These are phyloP conservation scores for Mrakia blollopis DNA, from an alignment of 768 basidiomycete species.

Conservation along the genomic window DNA sequence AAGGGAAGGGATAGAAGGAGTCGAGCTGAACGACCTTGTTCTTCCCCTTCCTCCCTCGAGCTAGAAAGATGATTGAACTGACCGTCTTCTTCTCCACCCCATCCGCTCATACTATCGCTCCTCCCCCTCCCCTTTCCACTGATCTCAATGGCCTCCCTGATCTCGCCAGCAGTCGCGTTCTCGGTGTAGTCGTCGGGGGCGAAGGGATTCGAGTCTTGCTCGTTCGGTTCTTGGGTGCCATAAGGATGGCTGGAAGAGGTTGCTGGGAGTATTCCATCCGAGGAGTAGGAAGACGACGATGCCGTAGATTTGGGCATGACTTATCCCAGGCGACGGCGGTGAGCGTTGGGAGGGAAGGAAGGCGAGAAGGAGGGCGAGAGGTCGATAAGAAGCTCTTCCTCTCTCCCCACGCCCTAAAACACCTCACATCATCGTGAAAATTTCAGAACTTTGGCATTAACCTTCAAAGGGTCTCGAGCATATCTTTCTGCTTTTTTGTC, in stretches of 20 bases:
- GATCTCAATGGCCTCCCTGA: constrained; percentile 31
- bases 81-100: constrained; percentile 30
- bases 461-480: no score
- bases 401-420: no score
- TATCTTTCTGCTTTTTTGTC: no score
- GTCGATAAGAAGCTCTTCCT: not conserved
- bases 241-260: not conserved
- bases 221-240: not conserved
- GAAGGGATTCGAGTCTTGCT: not conserved
- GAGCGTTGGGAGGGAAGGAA: not conserved
- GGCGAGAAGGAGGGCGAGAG: constrained; percentile 12
- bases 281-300: constrained; percentile 15
- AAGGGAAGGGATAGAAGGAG: not conserved
- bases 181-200: constrained; percentile 27
- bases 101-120: constrained; percentile 31
- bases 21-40: not conserved
- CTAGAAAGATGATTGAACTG: not conserved
- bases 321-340: not conserved
- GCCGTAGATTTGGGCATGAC: constrained; percentile 20
- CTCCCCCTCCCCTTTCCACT: not conserved
- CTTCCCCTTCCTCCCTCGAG: not conserved
- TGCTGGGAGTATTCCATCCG: not conserved
- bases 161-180: constrained; percentile 10
- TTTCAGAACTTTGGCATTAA: no score
- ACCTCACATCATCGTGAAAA: no score